Base-by-base conservation (phyloP, 345 rosid species). In the Murraya paniculata region DNA sequence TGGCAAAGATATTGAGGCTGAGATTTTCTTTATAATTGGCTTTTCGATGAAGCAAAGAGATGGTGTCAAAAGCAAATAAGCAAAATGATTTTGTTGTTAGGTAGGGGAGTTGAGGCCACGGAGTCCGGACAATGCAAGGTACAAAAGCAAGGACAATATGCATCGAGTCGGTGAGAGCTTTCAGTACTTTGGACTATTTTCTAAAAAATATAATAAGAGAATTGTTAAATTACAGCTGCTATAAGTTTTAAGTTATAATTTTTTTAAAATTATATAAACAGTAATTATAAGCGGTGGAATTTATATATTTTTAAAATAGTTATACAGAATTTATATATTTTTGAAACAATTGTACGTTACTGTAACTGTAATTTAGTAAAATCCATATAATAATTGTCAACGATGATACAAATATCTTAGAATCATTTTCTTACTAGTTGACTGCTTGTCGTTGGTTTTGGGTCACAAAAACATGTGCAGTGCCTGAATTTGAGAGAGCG, bases 121-220 rank as follows among this genome's bases (percentile, higher is more conserved):
- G 84, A 80, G 61, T 80, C 70, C 76, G 86, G 84, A 79, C 80
- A 7, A 3, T 72, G 25, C 9, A 77, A 68, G 66, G 80, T 79
- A 77, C 78, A 71, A 72, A 27, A 39, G 36, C 21, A 59, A 72
- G 38, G 71, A 77, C 72, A 6, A 21, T 25, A 70, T 45, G 57
- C 67, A 24, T 22, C 0, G 13, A 4, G 60, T 41, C 72, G 58
- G 72, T 1, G 35, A 13, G 58, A 27, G 64, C 48, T 73, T 74
- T 73, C 45, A 13, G 14, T 28, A 10, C 45, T 33, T 33, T 55
- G 45, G 73, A 68, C 81, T 70, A 27, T 57, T 79, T 56, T 25
- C 28, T 38, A 27, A 33, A 59, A 28, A 31, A 31, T 31, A 31
- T 31, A 31, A 31, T 31, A n/a, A n/a, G n/a, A n/a, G n/a, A n/a